phyloP scores from a whole-genome alignment of 805 yeast genomes.

The Metahyphopichia silvanorum region DNA sequence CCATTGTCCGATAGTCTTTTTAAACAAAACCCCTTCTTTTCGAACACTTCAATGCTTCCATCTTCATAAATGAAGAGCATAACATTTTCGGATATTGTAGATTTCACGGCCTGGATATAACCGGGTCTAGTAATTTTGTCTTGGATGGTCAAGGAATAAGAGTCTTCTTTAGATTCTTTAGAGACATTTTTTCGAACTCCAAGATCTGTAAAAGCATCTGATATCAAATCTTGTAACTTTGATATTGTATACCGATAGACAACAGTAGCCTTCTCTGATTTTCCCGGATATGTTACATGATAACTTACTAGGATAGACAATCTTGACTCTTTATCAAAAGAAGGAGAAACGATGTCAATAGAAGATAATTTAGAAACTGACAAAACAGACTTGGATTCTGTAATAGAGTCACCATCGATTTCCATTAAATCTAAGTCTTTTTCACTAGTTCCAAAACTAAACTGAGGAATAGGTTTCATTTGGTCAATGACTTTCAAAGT shows the following conservation, averaged over 20 bases:
- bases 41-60: conserved; percentile 46
- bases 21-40: conserved; percentile 27
- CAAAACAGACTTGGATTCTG: background rate
- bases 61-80: conserved; percentile 37
- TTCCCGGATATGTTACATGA: no score
- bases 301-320: conserved; percentile 48
- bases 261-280: conserved; percentile 12
- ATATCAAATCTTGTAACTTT: conserved; percentile 18
- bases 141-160: conserved; percentile 16
- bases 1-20: conserved; percentile 1
- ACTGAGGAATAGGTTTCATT: conserved; percentile 19
- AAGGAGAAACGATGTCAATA: conserved; percentile 46
- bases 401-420: conserved; percentile 7
- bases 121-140: conserved; percentile 26
- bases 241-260: conserved; percentile 27
- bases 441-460: conserved; percentile 8
- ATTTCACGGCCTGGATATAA: conserved; percentile 23
- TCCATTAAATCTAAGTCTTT: conserved; percentile 15
- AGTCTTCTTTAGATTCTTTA: background rate
- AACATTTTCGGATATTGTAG: conserved; percentile 37
- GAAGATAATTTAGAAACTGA: conserved; percentile 15
- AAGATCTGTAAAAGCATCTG: conserved; percentile 28
- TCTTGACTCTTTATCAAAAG: conserved; percentile 36
- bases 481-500: conserved; percentile 29
- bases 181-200: conserved; percentile 18